Conservation (phyloP, 805 yeast genomes). For the Priceomyces medius region DNA sequence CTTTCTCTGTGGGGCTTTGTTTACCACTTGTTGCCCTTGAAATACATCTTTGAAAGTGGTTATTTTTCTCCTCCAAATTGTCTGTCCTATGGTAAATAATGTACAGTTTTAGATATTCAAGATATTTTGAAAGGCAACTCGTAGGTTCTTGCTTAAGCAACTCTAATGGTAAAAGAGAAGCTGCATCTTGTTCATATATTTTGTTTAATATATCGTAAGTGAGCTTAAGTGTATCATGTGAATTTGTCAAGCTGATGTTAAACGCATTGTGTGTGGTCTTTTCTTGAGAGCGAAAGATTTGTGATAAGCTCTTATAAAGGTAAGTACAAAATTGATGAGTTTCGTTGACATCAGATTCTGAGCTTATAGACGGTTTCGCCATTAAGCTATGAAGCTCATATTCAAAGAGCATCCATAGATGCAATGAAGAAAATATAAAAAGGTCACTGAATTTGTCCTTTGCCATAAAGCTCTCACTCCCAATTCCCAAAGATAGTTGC, state of each 20-base stretch:
- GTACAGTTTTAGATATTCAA: conserved; percentile 16
- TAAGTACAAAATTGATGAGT: conserved; percentile 11
- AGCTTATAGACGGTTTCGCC: background rate
- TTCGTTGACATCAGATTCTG: conserved; percentile 4
- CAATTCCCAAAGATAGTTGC: conserved; percentile 22
- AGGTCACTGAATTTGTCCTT: conserved; percentile 25
- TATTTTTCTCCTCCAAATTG: conserved; percentile 14
- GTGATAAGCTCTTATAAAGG: conserved; percentile 15
- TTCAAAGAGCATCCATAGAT: conserved; percentile 25
- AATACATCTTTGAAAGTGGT: conserved; percentile 15
- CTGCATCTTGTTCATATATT: conserved; percentile 5
- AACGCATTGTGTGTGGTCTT: conserved; percentile 17
- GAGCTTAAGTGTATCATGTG: conserved; percentile 13
- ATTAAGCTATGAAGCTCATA: conserved; percentile 16
- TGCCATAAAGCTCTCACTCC: conserved; percentile 20
- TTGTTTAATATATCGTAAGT: conserved; percentile 16
- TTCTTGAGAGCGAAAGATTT: conserved; percentile 12
- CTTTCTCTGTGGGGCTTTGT: conserved; percentile 18
- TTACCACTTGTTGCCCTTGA: conserved; percentile 11
- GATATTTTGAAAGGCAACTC: background rate
- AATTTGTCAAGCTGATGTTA: conserved; percentile 14
- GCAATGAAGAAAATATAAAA: conserved; percentile 26
- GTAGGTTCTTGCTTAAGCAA: background rate
- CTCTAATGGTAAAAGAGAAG: background rate
- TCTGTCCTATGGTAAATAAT: conserved; percentile 14